A percentile compares a stretch with the other conserved stretches of the same genome.
These are phyloP conservation scores for Elaeis oleifera DNA, from an alignment of 202 grass and related monocot genomes.

Conservation along the genomic window DNA sequence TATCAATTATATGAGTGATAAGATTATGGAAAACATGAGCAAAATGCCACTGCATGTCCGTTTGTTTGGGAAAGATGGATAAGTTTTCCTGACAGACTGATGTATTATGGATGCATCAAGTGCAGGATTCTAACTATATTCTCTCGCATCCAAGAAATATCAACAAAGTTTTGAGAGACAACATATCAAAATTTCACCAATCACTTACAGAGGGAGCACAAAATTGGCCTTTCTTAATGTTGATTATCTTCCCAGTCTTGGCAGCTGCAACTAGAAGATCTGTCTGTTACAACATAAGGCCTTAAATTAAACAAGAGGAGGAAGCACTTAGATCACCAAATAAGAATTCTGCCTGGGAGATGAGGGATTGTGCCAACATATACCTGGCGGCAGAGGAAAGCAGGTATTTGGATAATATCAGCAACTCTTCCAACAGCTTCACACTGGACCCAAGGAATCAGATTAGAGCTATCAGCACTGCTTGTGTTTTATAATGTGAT, in stretches of 20 bases:
- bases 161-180: no score
- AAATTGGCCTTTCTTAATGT: slow-evolving; percentile 99
- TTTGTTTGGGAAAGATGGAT: no score
- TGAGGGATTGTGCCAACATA: neutral
- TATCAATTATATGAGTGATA: no score
- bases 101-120: no score
- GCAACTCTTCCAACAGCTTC: slow-evolving; percentile 89
- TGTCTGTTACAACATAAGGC: slow-evolving; percentile 46
- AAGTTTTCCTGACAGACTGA: no score
- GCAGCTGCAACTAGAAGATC: slow-evolving; percentile 86
- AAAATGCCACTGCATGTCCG: no score
- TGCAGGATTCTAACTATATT: no score
- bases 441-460: slow-evolving; percentile 47
- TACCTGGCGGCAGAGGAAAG: slow-evolving; percentile 99
- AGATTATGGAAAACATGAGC: no score
- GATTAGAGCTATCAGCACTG: slow-evolving; percentile 5
- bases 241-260: slow-evolving; percentile 93
- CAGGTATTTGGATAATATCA: slow-evolving; percentile 97
- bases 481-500: no score
- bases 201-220: slow-evolving; percentile 85
- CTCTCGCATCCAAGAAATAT: no score
- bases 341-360: slow-evolving; percentile 4
- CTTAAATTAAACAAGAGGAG: neutral
- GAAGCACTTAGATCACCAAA: neutral
- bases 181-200: neutral